Percentiles rank a stretch among this genome's conserved stretches.
These are phyloP conservation scores for Verticillium longisporum DNA, from an alignment of 2,329 filamentous ascomycete species.

Conservation along the genomic window DNA sequence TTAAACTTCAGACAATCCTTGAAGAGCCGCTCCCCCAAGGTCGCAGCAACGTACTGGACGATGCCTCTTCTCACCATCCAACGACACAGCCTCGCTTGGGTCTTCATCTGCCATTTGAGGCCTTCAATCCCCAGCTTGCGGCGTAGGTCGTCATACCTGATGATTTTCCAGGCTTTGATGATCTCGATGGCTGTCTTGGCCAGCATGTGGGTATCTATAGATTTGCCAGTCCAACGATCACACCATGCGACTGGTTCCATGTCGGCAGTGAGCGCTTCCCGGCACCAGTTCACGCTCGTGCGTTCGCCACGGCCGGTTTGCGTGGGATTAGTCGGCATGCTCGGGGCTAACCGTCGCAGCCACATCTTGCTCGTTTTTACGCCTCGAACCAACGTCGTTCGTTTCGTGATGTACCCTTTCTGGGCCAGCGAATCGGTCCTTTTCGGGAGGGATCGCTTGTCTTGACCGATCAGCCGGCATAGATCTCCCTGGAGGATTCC, in stretches of 20 bases:
- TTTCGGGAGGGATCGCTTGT: slow-evolving; percentile 57
- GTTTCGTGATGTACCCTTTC: slow-evolving; percentile 57
- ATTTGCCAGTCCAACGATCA: slow-evolving; percentile 47
- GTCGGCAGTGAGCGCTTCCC: slow-evolving; percentile 21
- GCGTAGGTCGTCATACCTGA: slow-evolving; percentile 52
- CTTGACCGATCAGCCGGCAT: slow-evolving; percentile 49
- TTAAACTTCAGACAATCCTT: slow-evolving; percentile 56
- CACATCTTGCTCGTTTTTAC: slow-evolving; percentile 59
- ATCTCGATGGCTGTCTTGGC: slow-evolving; percentile 51
- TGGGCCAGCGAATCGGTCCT: slow-evolving; percentile 51
- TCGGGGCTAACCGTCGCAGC: slow-evolving; percentile 48
- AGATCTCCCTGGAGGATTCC: slow-evolving; percentile 57
- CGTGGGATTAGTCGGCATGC: slow-evolving; percentile 24
- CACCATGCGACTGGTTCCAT: slow-evolving; percentile 51
- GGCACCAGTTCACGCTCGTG: slow-evolving; percentile 14
- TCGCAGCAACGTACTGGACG: slow-evolving; percentile 50
- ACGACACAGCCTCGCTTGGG: slow-evolving; percentile 50
- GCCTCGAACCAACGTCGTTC: slow-evolving; percentile 49
- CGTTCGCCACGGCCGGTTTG: slow-evolving; percentile 4
- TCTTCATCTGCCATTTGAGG: slow-evolving; percentile 54
- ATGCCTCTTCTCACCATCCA: slow-evolving; percentile 50
- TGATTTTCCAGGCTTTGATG: slow-evolving; percentile 49
- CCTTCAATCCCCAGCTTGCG: slow-evolving; percentile 48
- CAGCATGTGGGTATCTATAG: slow-evolving; percentile 51
- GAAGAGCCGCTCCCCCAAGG: slow-evolving; percentile 45